Evolutionary conservation across 176 grass and related monocot genomes (phyloP).

Genomic region (Oryza nivara): DNA sequence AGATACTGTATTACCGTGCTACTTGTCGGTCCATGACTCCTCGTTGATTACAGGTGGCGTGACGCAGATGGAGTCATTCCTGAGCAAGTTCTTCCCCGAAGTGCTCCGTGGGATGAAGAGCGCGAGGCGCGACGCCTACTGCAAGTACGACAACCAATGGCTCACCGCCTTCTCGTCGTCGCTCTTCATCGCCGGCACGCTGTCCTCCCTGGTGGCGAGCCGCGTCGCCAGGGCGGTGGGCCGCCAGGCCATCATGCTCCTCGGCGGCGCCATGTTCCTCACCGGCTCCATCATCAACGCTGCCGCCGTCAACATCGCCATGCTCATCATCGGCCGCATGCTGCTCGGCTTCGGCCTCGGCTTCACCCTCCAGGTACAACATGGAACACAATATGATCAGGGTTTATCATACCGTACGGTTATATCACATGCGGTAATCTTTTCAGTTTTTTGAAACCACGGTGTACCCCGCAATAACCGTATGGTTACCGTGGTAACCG

Average conservation of each 20-base stretch:
- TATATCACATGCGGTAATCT: too few species aligned
- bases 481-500: too few species aligned
- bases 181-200: slow-evolving; percentile 50
- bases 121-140: slow-evolving; percentile 42
- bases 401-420: too few species aligned
- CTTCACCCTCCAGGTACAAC: slow-evolving; percentile 28
- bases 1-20: neutral
- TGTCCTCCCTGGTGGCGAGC: slow-evolving; percentile 46
- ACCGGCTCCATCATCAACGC: slow-evolving; percentile 40
- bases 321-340: slow-evolving; percentile 66
- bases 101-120: slow-evolving; percentile 41
- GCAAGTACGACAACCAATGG: slow-evolving; percentile 51
- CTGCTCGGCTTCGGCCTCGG: slow-evolving; percentile 67
- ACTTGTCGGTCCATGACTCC: too few species aligned
- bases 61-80: slow-evolving; percentile 64
- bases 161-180: slow-evolving; percentile 69
- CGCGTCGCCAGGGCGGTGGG: slow-evolving; percentile 43
- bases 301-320: slow-evolving; percentile 54
- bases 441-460: too few species aligned
- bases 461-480: too few species aligned
- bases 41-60: slow-evolving; percentile 42
- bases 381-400: too few species aligned
- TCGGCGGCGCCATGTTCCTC: slow-evolving; percentile 57
- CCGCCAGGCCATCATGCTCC: slow-evolving; percentile 47
- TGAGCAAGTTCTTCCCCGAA: slow-evolving; percentile 52